Conservation (phyloP, 1,284 basidiomycete genomes). For the Rhodotorula sp. region DNA sequence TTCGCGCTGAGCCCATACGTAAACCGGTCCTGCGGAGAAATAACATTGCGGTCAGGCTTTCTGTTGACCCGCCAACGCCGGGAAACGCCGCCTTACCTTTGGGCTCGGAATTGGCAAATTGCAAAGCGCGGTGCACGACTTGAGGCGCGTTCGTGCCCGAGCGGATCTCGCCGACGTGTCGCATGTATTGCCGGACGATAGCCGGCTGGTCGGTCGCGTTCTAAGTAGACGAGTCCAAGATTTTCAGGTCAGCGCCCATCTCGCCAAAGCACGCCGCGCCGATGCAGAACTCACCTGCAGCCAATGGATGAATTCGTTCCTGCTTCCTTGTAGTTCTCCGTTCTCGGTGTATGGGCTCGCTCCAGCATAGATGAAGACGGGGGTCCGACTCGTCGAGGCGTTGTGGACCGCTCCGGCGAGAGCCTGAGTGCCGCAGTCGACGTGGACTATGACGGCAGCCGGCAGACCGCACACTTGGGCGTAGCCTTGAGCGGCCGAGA, state of each 20-base stretch:
- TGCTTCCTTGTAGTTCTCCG: slow-evolving; percentile 60
- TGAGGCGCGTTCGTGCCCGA: slow-evolving; percentile 52
- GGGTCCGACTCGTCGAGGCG: slow-evolving; percentile 61
- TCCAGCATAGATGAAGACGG: slow-evolving; percentile 65
- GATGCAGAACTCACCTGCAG: slow-evolving; percentile 54
- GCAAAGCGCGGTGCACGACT: slow-evolving; percentile 60
- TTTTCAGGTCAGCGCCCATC: neutral
- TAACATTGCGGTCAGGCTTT: neutral
- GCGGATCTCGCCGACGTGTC: slow-evolving; percentile 61
- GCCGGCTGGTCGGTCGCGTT: slow-evolving; percentile 65
- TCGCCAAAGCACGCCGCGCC: no score
- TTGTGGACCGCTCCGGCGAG: slow-evolving; percentile 71
- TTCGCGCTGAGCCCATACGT: slow-evolving; percentile 69
- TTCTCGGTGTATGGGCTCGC: slow-evolving; percentile 62
- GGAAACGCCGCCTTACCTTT: slow-evolving; percentile 45
- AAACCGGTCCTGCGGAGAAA: slow-evolving; percentile 59
- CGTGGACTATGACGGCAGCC: slow-evolving; percentile 63
- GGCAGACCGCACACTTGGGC: slow-evolving; percentile 64
- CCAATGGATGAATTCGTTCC: slow-evolving; percentile 72
- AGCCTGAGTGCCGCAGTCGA: slow-evolving; percentile 63
- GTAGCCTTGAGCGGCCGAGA: slow-evolving; percentile 68
- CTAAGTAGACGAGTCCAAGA: neutral
- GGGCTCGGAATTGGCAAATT: slow-evolving; percentile 64
- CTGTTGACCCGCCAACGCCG: neutral
- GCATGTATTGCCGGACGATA: slow-evolving; percentile 70